Base-by-base conservation (phyloP, 2,329 filamentous ascomycete genomes). In the Xylaria polymorpha region DNA sequence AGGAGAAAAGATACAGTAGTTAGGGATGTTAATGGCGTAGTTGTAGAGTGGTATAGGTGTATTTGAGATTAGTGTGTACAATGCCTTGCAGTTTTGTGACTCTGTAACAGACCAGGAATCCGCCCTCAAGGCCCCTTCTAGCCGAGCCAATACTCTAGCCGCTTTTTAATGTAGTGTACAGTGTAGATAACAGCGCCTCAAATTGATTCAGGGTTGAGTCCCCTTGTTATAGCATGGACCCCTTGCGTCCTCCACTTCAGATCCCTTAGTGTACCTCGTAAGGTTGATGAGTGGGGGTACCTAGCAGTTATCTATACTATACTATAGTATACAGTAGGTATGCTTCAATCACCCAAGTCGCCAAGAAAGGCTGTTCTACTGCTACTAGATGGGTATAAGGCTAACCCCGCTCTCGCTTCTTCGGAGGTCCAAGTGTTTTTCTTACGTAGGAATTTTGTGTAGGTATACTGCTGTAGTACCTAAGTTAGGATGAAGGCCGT, bases 1-100 rank as follows among this genome's bases (percentile, higher is more conserved):
- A 37, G 15, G 32, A 44, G 46, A 10, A 41, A 15, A 39, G 55
- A 15, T 22, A 32, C 25, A 37, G 39, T 14, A 37, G 8, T 37
- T 37, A 62, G 8, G 53, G 48, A 59, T 57, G 10, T 59, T 46
- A 48, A 60, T 35, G 58, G 39, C 22, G 39, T 44, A 37, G 4
- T 29, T 37, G 35, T 37, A 15, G 9, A 50, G 59, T 51, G n/a
- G 43, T 57, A 39, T 20, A 58, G 55, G 29, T 43, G 37, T 64
- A 65, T 65, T 64, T 65, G 61, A 61, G 61, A 68, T 68, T 65
- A n/a, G 37, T 41, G 53, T 20, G 51, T 55, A 37, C 46, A 20
- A 46, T 60, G 44, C 61, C 44, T 48, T 39, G 61, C 25, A 44
- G 44, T 59, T 55, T 55, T 53, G 59, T 55, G 55, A 14, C 32